Evolutionary conservation across 805 yeast genomes (phyloP).

Genomic region (Cyberlindnera mississippiensis): DNA sequence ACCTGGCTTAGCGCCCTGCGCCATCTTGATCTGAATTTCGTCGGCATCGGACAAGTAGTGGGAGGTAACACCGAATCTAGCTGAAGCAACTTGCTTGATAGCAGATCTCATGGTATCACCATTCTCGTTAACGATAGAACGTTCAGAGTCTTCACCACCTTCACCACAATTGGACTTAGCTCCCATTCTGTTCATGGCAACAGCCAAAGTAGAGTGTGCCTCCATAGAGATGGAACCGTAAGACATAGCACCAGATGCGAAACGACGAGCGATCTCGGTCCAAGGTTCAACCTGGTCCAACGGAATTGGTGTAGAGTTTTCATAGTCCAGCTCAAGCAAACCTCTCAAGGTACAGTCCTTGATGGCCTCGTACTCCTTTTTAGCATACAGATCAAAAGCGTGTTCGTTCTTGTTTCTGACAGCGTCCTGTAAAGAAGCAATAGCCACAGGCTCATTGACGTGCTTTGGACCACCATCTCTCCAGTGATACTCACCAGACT

Average conservation of each 20-base stretch:
- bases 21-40: conserved; percentile 96
- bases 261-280: conserved; percentile 97
- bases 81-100: conserved; percentile 96
- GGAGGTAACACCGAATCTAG: conserved; percentile 97
- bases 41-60: conserved; percentile 93
- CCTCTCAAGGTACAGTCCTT: conserved; percentile 93
- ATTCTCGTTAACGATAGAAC: conserved; percentile 71
- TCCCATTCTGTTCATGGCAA: conserved; percentile 97
- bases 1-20: conserved; percentile 99
- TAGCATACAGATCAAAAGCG: conserved; percentile 87
- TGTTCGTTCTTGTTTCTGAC: conserved; percentile 93
- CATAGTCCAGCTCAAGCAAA: conserved; percentile 83
- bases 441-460: conserved; percentile 90
- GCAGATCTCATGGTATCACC: conserved; percentile 99
- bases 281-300: conserved; percentile 98
- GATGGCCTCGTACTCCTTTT: conserved; percentile 88
- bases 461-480: conserved; percentile 98
- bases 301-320: conserved; percentile 70
- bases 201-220: conserved; percentile 95
- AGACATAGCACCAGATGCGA: conserved; percentile 99
- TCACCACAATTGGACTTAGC: conserved; percentile 99
- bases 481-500: conserved; percentile 97
- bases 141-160: conserved; percentile 97
- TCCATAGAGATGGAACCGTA: conserved; percentile 99
- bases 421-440: conserved; percentile 96